Conservation (phyloP, 345 rosid genomes). For the Streptanthus diversifolius region DNA sequence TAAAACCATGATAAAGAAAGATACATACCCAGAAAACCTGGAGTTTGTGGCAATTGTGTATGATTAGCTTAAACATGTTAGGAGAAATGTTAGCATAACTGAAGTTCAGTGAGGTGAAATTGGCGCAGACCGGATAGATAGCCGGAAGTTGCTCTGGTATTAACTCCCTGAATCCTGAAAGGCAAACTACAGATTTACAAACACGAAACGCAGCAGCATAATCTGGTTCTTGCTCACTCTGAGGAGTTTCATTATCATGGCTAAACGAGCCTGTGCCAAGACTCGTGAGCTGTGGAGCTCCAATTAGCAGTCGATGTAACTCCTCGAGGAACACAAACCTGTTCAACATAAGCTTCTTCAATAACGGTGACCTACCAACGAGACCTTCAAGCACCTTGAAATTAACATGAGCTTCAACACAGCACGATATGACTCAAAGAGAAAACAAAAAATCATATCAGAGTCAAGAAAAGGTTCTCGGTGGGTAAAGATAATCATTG, state of each 20-base stretch:
- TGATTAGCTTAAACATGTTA: constrained; percentile 71
- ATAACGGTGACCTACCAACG: constrained; percentile 61
- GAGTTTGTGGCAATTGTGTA: constrained; percentile 67
- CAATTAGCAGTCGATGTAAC: constrained; percentile 47
- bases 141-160: constrained; percentile 62
- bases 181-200: constrained; percentile 64
- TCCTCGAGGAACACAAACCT: constrained; percentile 58
- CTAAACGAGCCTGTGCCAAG: constrained; percentile 86
- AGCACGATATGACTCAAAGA: too few relatives aligned
- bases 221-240: constrained; percentile 50
- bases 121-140: constrained; percentile 67
- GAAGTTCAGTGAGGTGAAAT: constrained; percentile 77
- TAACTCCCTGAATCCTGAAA: constrained; percentile 79
- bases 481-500: too few relatives aligned
- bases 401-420: constrained; percentile 57
- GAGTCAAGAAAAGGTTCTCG: too few relatives aligned
- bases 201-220: constrained; percentile 61
- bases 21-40: constrained; percentile 77
- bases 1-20: background rate
- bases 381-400: constrained; percentile 69
- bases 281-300: constrained; percentile 74
- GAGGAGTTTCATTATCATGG: constrained; percentile 35
- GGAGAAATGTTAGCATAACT: constrained; percentile 77
- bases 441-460: too few relatives aligned
- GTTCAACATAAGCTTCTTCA: constrained; percentile 67